Conservation (phyloP, 768 basidiomycete genomes). For the Tephrocybe rancida region DNA sequence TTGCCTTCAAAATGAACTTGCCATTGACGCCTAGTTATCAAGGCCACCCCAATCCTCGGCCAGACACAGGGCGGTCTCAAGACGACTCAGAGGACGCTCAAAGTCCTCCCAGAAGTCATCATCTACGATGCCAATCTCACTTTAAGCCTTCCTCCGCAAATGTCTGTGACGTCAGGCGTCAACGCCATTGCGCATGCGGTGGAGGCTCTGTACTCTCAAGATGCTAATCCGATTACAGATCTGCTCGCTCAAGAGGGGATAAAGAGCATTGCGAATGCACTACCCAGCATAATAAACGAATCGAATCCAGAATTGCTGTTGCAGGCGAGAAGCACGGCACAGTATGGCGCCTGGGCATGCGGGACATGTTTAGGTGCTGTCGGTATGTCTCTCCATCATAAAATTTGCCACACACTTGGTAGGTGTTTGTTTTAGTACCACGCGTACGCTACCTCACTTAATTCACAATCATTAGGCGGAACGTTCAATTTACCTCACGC, state of each 20-base stretch:
- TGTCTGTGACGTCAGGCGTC: conserved; percentile 38
- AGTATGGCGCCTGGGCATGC: conserved; percentile 41
- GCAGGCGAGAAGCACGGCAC: conserved; percentile 34
- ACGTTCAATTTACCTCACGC: conserved; percentile 42
- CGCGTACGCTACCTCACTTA: not conserved
- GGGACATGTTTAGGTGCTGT: conserved; percentile 35
- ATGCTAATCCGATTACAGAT: conserved; percentile 38
- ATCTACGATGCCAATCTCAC: conserved; percentile 44
- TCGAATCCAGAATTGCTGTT: conserved; percentile 20
- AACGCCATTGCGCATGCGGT: conserved; percentile 46
- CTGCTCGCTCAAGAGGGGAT: conserved; percentile 39
- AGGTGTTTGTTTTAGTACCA: conserved; percentile 23
- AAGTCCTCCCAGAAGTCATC: conserved; percentile 40
- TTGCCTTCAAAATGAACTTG: not conserved
- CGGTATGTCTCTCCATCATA: conserved; percentile 41
- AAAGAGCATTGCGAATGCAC: conserved; percentile 27
- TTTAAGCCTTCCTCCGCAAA: conserved; percentile 31
- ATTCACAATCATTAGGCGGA: conserved; percentile 26
- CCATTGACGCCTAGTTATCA: not conserved
- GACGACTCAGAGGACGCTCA: conserved; percentile 36
- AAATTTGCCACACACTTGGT: conserved; percentile 40
- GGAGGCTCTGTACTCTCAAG: conserved; percentile 40
- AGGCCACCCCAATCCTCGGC: conserved; percentile 40
- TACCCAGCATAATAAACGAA: conserved; percentile 28
- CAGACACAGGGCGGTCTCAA: conserved; percentile 41